These are phyloP conservation scores for Trichoderma sp. DNA, from an alignment of 2,329 filamentous ascomycete species.

Conservation along the genomic window DNA sequence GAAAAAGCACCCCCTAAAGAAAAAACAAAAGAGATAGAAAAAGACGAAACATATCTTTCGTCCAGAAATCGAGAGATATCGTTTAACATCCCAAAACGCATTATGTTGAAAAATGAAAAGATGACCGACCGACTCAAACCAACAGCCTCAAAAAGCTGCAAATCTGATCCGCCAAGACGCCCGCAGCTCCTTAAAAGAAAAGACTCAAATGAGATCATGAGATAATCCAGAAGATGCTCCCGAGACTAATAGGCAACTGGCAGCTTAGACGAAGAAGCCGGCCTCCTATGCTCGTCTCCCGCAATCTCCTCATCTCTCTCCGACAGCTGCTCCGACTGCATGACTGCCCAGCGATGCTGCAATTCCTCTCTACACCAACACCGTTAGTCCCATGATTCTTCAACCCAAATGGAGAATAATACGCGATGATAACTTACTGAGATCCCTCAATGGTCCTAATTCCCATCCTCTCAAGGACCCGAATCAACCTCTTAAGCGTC, in stretches of 20 bases:
- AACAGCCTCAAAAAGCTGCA: background rate
- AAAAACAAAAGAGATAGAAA: background rate
- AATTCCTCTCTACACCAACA: constrained; percentile 37
- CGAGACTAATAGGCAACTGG: background rate
- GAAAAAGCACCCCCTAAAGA: background rate
- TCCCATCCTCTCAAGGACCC: constrained; percentile 47
- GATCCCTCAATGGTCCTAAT: constrained; percentile 43
- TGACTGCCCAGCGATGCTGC: constrained; percentile 38
- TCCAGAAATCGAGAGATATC: background rate
- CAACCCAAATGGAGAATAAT: background rate
- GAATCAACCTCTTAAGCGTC: constrained; percentile 55
- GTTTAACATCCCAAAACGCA: background rate
- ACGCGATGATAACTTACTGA: constrained; percentile 38
- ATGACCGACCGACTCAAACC: background rate
- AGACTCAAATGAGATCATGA: background rate
- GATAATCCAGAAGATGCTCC: too few relatives aligned
- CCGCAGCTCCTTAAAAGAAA: background rate
- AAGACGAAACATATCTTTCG: background rate
- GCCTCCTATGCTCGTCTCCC: constrained; percentile 30
- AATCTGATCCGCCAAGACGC: background rate
- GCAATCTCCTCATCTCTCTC: constrained; percentile 30
- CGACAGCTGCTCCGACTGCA: constrained; percentile 38
- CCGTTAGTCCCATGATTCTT: constrained; percentile 24
- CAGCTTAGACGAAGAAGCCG: constrained; percentile 25
- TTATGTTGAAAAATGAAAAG: background rate